These are phyloP conservation scores for Neonectria ditissima DNA, from an alignment of 2,329 filamentous ascomycete species.

Conservation along the genomic window DNA sequence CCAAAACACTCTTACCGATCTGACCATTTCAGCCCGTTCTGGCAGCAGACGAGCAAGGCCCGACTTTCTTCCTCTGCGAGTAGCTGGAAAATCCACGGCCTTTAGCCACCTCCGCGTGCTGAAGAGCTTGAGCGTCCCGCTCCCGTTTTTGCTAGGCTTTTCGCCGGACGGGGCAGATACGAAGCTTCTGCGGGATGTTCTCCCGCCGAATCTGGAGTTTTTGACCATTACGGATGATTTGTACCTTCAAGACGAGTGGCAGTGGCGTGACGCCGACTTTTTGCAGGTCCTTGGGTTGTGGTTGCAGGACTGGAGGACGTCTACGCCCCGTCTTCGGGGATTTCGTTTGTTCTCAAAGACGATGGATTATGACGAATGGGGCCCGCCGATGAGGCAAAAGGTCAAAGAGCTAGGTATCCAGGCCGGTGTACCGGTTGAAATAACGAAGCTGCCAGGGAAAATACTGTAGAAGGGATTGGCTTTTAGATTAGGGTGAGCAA, in stretches of 20 bases:
- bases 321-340: background rate
- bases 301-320: background rate
- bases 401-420: background rate
- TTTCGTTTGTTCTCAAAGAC: background rate
- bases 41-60: background rate
- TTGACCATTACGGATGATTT: background rate
- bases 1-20: background rate
- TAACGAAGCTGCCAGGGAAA: background rate
- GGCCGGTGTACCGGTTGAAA: background rate
- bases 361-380: conserved; percentile 1
- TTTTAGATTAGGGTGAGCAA: too few species aligned
- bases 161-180: background rate
- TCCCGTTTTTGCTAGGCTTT: background rate
- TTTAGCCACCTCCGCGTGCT: background rate
- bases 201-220: background rate
- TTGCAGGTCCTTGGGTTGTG: background rate
- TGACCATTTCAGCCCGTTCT: background rate
- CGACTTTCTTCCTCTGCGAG: background rate
- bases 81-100: background rate
- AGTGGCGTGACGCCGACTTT: background rate
- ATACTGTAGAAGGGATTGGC: background rate
- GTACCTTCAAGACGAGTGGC: background rate
- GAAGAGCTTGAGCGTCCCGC: background rate
- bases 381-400: background rate
- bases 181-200: background rate